A percentile compares a stretch with the other conserved stretches of the same genome.
Conservation (phyloP, 1,284 basidiomycete genomes). For the Butyriboletus appendiculatus region DNA sequence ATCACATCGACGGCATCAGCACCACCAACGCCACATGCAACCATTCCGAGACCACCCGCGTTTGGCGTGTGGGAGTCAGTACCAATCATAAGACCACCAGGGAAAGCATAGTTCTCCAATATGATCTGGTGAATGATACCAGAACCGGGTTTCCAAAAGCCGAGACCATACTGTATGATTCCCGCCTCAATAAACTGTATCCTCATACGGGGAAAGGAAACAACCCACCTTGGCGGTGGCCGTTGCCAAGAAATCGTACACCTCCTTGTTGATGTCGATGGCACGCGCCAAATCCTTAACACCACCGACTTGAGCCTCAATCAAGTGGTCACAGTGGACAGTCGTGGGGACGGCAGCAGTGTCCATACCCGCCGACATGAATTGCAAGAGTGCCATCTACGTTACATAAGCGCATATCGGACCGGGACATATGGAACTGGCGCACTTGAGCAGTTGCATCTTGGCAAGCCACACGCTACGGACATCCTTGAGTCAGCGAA, state of each 20-base stretch:
- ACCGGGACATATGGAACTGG: slow-evolving; percentile 19
- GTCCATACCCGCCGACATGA: slow-evolving; percentile 99
- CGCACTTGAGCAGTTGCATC: slow-evolving; percentile 90
- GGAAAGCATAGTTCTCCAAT: slow-evolving; percentile 99
- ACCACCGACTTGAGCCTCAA: slow-evolving; percentile 96
- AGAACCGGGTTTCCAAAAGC: slow-evolving; percentile 99
- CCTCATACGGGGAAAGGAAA: background rate
- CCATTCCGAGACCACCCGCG: slow-evolving; percentile 98
- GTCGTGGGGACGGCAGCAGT: slow-evolving; percentile 97
- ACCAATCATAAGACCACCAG: slow-evolving; percentile 99
- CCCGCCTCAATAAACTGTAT: background rate
- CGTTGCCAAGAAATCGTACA: slow-evolving; percentile 99
- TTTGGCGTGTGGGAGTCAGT: slow-evolving; percentile 99
- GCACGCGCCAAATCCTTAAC: slow-evolving; percentile 93
- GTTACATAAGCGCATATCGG: slow-evolving; percentile 37
- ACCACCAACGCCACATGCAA: slow-evolving; percentile 99
- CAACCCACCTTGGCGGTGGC: slow-evolving; percentile 84
- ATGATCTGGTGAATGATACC: slow-evolving; percentile 99
- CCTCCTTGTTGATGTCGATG: slow-evolving; percentile 96
- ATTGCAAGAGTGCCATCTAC: slow-evolving; percentile 99
- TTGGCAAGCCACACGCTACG: slow-evolving; percentile 97
- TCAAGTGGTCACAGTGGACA: slow-evolving; percentile 99
- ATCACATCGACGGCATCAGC: slow-evolving; percentile 99
- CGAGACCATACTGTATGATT: slow-evolving; percentile 81
- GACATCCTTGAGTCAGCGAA: slow-evolving; percentile 11